These are phyloP conservation scores for Polytrichum commune DNA, from an alignment of 225 moss, liverwort and hornwort species.

Conservation along the genomic window DNA sequence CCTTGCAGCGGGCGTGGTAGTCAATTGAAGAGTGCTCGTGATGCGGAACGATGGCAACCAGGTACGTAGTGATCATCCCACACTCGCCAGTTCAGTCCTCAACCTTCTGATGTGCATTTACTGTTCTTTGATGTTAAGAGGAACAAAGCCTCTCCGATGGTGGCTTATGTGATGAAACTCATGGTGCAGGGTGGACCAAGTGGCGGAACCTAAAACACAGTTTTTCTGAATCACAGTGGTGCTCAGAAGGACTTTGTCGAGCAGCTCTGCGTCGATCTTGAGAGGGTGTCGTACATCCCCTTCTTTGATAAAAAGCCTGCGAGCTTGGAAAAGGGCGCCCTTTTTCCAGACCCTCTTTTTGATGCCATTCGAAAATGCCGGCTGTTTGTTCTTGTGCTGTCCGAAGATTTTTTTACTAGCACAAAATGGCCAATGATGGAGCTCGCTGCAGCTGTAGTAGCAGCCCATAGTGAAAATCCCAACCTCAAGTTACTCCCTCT, in stretches of 20 bases:
- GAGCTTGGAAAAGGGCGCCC: background rate
- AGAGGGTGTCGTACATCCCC: background rate
- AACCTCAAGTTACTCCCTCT: constrained; percentile 4
- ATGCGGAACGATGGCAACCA: no score
- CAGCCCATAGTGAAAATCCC: background rate
- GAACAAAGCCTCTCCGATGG: no score
- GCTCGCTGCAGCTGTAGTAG: background rate
- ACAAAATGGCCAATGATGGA: constrained; percentile 10
- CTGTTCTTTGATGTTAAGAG: no score
- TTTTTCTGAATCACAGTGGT: constrained; percentile 1
- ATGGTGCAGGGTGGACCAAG: no score
- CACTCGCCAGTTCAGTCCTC: no score
- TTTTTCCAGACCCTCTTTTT: background rate
- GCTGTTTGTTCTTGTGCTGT: background rate
- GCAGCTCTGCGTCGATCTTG: constrained; percentile 6
- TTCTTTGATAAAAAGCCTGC: background rate
- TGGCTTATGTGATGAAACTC: no score
- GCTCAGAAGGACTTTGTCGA: constrained; percentile 9
- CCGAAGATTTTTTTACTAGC: background rate
- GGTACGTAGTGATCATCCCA: no score
- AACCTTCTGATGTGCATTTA: no score
- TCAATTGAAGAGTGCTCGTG: no score
- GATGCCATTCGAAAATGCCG: background rate
- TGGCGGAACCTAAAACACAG: background rate
- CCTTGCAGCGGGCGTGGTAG: no score